Percentiles rank a stretch among this genome's conserved stretches.
Conservation (phyloP, 192 early-diverging fungal genomes). For the Backusella parvicylindrica region DNA sequence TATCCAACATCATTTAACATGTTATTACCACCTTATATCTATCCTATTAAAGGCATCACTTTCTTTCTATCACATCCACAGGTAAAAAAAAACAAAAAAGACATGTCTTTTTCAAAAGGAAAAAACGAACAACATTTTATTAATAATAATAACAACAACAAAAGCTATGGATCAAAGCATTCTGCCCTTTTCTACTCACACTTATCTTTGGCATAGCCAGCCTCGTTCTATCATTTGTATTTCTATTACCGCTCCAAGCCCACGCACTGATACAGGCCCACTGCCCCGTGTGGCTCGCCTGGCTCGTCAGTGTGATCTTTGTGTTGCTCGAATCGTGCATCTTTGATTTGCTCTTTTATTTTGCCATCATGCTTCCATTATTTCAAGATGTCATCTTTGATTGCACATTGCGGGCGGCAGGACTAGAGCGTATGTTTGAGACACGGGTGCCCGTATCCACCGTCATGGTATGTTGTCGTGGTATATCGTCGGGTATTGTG, state of each 20-base stretch:
- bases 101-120: not conserved
- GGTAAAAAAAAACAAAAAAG: not conserved
- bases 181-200: constrained; percentile 53
- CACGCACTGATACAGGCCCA: constrained; percentile 47
- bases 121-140: too few relatives aligned
- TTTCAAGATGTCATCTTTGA: constrained; percentile 61
- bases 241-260: constrained; percentile 55
- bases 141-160: not conserved
- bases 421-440: constrained; percentile 43
- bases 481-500: constrained; percentile 37
- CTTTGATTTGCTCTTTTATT: constrained; percentile 47
- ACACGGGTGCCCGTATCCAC: constrained; percentile 35
- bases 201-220: constrained; percentile 42
- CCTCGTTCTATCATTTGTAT: constrained; percentile 51
- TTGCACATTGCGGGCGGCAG: constrained; percentile 41
- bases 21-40: not conserved
- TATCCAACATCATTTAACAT: not conserved
- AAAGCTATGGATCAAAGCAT: constrained; percentile 39
- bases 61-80: constrained; percentile 6
- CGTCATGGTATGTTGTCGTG: constrained; percentile 40
- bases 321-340: constrained; percentile 53
- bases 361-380: constrained; percentile 53
- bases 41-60: not conserved
- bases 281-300: constrained; percentile 58
- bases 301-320: constrained; percentile 58